Evolutionary conservation across 129 eudicot species (phyloP), one percentile per base, ranked within the genome.

Genomic region (Helianthus tuberosus): DNA sequence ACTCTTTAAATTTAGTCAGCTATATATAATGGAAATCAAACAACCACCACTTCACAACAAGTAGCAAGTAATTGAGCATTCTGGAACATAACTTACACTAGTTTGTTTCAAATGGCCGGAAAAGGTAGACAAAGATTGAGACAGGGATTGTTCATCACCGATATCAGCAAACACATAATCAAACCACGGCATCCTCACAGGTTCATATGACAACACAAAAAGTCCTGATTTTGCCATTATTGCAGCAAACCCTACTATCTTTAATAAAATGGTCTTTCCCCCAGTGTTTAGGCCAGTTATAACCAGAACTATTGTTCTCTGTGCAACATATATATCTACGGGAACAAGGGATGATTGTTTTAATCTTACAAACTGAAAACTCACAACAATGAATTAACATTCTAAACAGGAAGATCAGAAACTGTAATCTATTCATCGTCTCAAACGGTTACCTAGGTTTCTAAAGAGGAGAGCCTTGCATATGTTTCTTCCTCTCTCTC

Each of bases 281-380:
- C 98, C 98, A n/a, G 98, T 90, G 83, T 94, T 94, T 57, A 97
- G 98, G 83, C 98, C 98, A 78, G 97, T 90, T 77, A 94, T 87
- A 36, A 94, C 91, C 61, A 90, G 70, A 68, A 88, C 98, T 77
- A 84, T 86, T 39, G 91, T 94, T 62, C 77, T 78, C 68, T 85
- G 82, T 20, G 82, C 84, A 71, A 90, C 82, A 67, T 81, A 81
- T 72, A 90, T 77, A 75, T 94, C 97, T 38, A 88, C 83, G 4
- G 97, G 96, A 73, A 90, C 87, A 5, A 97, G 98, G 17, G 73
- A 85, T 64, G 86, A 80, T 73, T 86, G 64, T 76, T 90, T 85
- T 80, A 94, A 46, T 54, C 76, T 82, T 68, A 81, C 80, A 66
- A 90, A 87, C 98, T 94, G 89, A 77, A 71, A 75, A 36, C 35